phyloP scores from a whole-genome alignment of 805 yeast species.

The Kockiozyma suomiensis region DNA sequence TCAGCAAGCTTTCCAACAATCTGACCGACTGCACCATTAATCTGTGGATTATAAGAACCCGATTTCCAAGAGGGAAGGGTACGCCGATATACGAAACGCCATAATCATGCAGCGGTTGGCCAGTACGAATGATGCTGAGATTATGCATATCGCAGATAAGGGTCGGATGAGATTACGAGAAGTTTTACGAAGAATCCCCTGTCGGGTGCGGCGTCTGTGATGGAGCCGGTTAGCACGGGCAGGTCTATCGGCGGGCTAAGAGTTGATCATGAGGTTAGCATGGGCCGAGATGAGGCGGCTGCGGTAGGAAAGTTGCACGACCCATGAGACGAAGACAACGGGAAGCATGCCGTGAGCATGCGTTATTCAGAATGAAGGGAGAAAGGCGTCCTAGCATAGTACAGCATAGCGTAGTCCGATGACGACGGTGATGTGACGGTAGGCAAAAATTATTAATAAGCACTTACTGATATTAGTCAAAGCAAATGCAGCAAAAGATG shows the following conservation, averaged over 20 bases:
- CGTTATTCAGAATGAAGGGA: too few relatives aligned
- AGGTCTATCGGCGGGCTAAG: conserved; percentile 6
- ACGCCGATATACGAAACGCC: conserved; percentile 65
- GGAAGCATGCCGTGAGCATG: too few relatives aligned
- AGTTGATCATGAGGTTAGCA: not conserved
- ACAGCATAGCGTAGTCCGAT: too few relatives aligned
- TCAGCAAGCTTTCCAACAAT: conserved; percentile 60
- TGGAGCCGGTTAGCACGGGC: not conserved
- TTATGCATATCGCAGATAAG: conserved; percentile 62
- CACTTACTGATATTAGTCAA: too few relatives aligned
- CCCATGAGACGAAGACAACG: too few relatives aligned
- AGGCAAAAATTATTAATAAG: too few relatives aligned
- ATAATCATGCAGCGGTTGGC: conserved; percentile 40
- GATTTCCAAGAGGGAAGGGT: conserved; percentile 54
- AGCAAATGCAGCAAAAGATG: too few relatives aligned
- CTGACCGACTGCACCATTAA: conserved; percentile 76
- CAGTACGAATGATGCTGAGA: conserved; percentile 32
- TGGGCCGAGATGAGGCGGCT: too few relatives aligned
- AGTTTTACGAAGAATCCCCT: conserved; percentile 52
- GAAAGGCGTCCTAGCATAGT: too few relatives aligned
- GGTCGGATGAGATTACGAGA: conserved; percentile 58
- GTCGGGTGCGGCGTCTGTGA: conserved; percentile 12
- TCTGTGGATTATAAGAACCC: too few relatives aligned
- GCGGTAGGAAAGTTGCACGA: too few relatives aligned
- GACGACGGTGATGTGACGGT: too few relatives aligned